phyloP scores from a whole-genome alignment of 2,329 filamentous ascomycete genomes.

The Graphilbum fragrans region DNA sequence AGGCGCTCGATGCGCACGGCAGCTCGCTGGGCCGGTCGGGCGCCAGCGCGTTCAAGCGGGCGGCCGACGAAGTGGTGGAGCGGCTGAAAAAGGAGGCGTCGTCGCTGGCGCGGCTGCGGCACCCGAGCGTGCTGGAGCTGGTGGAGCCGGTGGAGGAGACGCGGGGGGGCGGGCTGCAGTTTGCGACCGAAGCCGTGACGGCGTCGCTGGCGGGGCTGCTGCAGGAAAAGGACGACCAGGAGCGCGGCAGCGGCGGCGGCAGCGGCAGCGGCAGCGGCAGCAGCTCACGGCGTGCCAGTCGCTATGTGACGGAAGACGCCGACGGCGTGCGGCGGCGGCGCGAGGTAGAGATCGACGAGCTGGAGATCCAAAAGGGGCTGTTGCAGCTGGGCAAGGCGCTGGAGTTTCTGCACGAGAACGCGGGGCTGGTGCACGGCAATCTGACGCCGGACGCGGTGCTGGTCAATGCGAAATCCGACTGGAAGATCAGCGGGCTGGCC shows the following conservation, averaged over 20 bases:
- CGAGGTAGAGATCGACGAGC: conserved; percentile 87
- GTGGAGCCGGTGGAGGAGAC: conserved; percentile 95
- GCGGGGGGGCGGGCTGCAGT: conserved; percentile 80
- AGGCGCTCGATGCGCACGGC: conserved; percentile 60
- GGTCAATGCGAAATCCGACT: conserved; percentile 95
- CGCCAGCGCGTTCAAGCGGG: conserved; percentile 61
- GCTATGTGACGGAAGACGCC: conserved; percentile 69
- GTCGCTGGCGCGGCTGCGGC: conserved; percentile 73
- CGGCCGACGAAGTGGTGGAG: conserved; percentile 82
- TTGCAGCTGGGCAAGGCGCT: conserved; percentile 51
- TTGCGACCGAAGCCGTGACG: conserved; percentile 85
- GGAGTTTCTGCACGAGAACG: conserved; percentile 15
- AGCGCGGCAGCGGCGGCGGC: conserved; percentile 44
- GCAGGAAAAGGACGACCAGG: conserved; percentile 81
- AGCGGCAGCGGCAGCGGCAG: conserved; percentile 21
- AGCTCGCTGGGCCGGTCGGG: conserved; percentile 49
- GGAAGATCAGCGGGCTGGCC: conserved; percentile 92
- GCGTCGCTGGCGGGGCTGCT: conserved; percentile 75
- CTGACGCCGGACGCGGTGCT: conserved; percentile 87
- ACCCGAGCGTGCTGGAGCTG: conserved; percentile 85
- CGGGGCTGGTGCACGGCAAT: conserved; percentile 72
- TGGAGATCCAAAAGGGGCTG: conserved; percentile 94
- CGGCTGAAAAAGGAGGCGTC: conserved; percentile 85
- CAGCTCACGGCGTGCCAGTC: conserved; percentile 54
- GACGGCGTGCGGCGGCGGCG: conserved; percentile 61